Evolutionary conservation across 2,329 filamentous ascomycete species (phyloP).

Genomic region (Parastagonospora nodorum): DNA sequence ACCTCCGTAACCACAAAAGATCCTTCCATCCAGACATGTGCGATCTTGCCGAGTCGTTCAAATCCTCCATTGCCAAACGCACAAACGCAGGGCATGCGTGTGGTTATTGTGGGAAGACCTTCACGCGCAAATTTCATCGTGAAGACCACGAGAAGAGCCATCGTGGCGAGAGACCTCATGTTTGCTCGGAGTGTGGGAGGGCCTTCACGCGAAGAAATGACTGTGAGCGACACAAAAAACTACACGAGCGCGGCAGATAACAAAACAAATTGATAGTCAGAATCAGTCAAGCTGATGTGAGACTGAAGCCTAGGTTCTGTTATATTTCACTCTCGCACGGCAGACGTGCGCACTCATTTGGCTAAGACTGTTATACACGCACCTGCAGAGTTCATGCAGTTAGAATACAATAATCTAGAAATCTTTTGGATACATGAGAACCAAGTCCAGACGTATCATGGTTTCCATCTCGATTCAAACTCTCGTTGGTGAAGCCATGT

Average conservation of each 20-base stretch:
- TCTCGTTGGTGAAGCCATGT: too few species aligned
- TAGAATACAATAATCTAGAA: too few species aligned
- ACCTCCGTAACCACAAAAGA: constrained; percentile 40
- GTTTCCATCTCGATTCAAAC: too few species aligned
- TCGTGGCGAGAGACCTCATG: constrained; percentile 28
- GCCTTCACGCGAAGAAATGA: constrained; percentile 34
- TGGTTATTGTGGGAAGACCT: constrained; percentile 43
- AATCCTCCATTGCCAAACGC: constrained; percentile 11
- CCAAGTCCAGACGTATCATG: too few species aligned
- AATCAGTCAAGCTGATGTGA: neutral
- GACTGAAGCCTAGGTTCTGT: too few species aligned
- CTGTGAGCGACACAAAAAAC: constrained; percentile 26
- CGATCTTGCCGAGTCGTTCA: constrained; percentile 28
- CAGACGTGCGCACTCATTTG: too few species aligned
- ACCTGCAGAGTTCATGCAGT: too few species aligned
- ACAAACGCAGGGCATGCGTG: constrained; percentile 37
- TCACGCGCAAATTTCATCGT: constrained; percentile 46
- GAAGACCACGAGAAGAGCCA: constrained; percentile 47
- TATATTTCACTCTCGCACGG: too few species aligned
- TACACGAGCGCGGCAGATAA: constrained; percentile 25
- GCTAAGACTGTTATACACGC: too few species aligned
- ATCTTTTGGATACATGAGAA: too few species aligned
- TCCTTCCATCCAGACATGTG: constrained; percentile 32
- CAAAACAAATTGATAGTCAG: neutral
- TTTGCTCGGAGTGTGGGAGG: constrained; percentile 33